Percentiles rank a stretch among this genome's conserved stretches.
Evolutionary conservation across 1,284 basidiomycete genomes (phyloP).

Genomic region (Malassezia furfur): DNA sequence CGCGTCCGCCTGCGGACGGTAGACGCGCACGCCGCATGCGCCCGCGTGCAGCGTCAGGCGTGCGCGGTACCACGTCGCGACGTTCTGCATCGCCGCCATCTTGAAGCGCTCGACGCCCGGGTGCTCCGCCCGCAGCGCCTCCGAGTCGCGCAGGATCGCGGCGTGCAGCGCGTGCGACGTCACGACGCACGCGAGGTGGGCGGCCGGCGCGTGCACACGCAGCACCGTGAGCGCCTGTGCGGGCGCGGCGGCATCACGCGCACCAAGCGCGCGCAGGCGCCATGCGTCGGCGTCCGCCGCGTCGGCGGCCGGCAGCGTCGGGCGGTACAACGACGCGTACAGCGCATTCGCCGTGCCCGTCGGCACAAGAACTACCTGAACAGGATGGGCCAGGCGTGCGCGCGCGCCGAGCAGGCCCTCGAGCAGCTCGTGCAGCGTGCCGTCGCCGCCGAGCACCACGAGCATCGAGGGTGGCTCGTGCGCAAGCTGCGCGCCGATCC

Average conservation of each 20-base stretch:
- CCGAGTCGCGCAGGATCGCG: conserved; percentile 58
- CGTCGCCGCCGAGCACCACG: conserved; percentile 45
- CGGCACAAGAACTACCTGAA: conserved; percentile 53
- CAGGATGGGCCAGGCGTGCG: neutral
- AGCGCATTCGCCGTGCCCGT: conserved; percentile 89
- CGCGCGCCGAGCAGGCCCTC: conserved; percentile 24
- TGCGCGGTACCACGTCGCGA: conserved; percentile 62
- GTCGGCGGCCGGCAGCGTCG: neutral
- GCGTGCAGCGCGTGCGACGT: conserved; percentile 67
- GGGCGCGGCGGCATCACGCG: neutral
- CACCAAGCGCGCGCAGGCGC: conserved; percentile 9
- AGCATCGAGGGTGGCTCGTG: conserved; percentile 1
- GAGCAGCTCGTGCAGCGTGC: conserved; percentile 46
- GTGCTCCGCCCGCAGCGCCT: conserved; percentile 58
- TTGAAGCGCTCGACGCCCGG: conserved; percentile 78
- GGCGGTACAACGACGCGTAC: conserved; percentile 52
- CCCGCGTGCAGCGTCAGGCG: conserved; percentile 55
- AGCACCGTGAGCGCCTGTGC: neutral
- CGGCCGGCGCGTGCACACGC: neutral
- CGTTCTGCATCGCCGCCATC: conserved; percentile 68
- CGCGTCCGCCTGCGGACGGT: conserved; percentile 53
- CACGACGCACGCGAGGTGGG: conserved; percentile 50
- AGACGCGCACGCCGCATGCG: conserved; percentile 52
- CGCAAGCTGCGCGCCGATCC: neutral
- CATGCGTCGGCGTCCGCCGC: neutral